Base-by-base conservation (phyloP, 2,329 filamentous ascomycete genomes). In the Aureobasidium sp. region DNA sequence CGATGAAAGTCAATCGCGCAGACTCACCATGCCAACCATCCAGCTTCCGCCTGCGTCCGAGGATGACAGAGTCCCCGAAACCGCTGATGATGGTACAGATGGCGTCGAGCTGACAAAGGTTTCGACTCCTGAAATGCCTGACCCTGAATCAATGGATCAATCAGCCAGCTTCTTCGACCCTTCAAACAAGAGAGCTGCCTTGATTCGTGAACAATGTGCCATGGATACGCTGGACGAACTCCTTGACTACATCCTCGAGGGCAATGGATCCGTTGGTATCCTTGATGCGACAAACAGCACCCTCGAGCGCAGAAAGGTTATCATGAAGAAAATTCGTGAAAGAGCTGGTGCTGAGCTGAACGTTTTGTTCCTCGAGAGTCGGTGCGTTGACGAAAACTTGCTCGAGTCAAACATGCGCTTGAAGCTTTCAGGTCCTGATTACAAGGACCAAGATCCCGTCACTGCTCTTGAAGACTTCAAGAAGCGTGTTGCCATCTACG, bases 261-360 rank as follows among this genome's bases (percentile, higher is more conserved):
- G 87, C 60, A 90, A 88, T 32, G 94, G 94, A 51, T 90, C 92
- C 34, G 90, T 97, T 10, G 94, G 94, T 41, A 97, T 99, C 66
- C 84, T 99, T 13, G 94, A 99, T 75, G 94, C 94, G 8, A 99
- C 94, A 8, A 99, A 99, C 78, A 97, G 92, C 77, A 99, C 94
- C 0, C 82, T 96, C 55, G 84, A 90, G 66, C 87, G 94, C 41
- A 85, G 94, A 55, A 87, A 93, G 74, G 82, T 89, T 29, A 84
- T 99, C 61, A 91, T 96, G 69, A 64, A 56, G 46, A 55, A 44
- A 20, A 66, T 66, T 20, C 89, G 90, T 69, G 79, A 86, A 59
- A 84, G 90, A 59, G 93, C 95, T 68, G 92, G 93, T 2, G 89
- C 90, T 64, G 84, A 87, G 67, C 81, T 99, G 26, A 93, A 93